These are phyloP conservation scores for Aureobasidium sp. DNA, from an alignment of 2,329 filamentous ascomycete genomes.

Conservation along the genomic window DNA sequence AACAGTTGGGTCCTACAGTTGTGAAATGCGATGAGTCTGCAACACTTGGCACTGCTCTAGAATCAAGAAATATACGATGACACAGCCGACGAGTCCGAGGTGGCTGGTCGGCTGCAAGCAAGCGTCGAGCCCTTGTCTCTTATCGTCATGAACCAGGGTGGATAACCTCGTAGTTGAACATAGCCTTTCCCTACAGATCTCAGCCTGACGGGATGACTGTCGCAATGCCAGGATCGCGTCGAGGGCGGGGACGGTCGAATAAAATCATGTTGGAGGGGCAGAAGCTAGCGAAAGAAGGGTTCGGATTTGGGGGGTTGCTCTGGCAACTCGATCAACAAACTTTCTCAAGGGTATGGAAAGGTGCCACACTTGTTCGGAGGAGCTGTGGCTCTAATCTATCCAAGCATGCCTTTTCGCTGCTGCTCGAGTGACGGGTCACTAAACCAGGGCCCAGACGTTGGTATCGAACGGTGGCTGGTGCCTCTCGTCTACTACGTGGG, in stretches of 20 bases:
- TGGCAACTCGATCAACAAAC: conserved; percentile 1
- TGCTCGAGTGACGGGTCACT: conserved; percentile 4
- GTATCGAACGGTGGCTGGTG: conserved; percentile 13
- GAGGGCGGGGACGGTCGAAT: neutral
- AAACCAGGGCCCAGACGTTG: conserved; percentile 11
- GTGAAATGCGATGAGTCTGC: neutral
- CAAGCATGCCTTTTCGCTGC: conserved; percentile 11
- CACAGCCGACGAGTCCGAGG: neutral
- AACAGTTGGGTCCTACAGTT: neutral
- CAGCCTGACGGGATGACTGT: neutral
- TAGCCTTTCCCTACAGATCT: neutral
- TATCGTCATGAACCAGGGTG: neutral
- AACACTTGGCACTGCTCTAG: neutral
- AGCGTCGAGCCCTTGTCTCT: neutral
- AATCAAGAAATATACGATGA: neutral
- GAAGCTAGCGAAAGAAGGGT: conserved; percentile 11
- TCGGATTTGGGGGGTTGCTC: conserved; percentile 7
- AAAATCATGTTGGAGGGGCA: conserved; percentile 5
- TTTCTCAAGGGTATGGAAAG: neutral
- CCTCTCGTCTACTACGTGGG: neutral
- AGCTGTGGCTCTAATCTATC: conserved; percentile 13
- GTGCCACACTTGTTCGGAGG: neutral
- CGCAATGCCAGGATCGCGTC: neutral
- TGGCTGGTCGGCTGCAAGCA: conserved; percentile 9
- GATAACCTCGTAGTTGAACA: neutral